These are phyloP conservation scores for Immersiporthe knoxdaviesiana DNA, from an alignment of 2,329 filamentous ascomycete species.

Conservation along the genomic window DNA sequence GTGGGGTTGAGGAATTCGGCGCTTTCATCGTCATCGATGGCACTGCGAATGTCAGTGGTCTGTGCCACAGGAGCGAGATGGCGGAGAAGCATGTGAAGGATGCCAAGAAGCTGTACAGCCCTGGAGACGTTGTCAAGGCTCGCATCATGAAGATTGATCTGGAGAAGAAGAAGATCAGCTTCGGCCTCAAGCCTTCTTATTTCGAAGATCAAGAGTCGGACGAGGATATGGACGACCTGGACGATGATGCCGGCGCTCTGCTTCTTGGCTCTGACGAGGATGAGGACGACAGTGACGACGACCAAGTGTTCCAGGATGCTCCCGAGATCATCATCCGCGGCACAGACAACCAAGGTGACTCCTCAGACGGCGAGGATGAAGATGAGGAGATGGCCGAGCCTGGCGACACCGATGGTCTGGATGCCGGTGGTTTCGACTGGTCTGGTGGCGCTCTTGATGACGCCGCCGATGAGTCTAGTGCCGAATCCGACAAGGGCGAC, in stretches of 20 bases:
- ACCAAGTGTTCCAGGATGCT: constrained; percentile 54
- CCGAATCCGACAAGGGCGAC: constrained; percentile 45
- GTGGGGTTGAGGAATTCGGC: constrained; percentile 93
- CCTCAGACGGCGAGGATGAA: constrained; percentile 46
- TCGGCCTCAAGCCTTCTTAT: constrained; percentile 91
- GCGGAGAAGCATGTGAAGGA: constrained; percentile 82
- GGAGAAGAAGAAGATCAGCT: constrained; percentile 77
- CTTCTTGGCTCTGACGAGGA: constrained; percentile 43
- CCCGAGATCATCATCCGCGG: constrained; percentile 47
- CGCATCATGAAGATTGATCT: constrained; percentile 78
- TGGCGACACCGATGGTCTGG: constrained; percentile 58
- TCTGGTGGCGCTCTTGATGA: constrained; percentile 69
- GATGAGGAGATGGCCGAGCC: constrained; percentile 39
- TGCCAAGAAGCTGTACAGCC: constrained; percentile 85
- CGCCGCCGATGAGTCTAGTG: constrained; percentile 55
- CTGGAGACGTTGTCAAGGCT: constrained; percentile 92
- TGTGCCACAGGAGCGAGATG: constrained; percentile 92
- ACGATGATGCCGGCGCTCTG: constrained; percentile 49
- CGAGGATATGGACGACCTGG: constrained; percentile 46
- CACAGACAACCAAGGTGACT: constrained; percentile 43
- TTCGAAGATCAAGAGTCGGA: constrained; percentile 67
- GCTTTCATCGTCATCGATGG: constrained; percentile 91
- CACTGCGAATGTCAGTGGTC: constrained; percentile 84
- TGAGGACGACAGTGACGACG: constrained; percentile 53
- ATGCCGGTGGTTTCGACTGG: constrained; percentile 85